These are phyloP conservation scores for Kalmanozyma brasiliensis DNA, from an alignment of 1,284 basidiomycete species.

Conservation along the genomic window DNA sequence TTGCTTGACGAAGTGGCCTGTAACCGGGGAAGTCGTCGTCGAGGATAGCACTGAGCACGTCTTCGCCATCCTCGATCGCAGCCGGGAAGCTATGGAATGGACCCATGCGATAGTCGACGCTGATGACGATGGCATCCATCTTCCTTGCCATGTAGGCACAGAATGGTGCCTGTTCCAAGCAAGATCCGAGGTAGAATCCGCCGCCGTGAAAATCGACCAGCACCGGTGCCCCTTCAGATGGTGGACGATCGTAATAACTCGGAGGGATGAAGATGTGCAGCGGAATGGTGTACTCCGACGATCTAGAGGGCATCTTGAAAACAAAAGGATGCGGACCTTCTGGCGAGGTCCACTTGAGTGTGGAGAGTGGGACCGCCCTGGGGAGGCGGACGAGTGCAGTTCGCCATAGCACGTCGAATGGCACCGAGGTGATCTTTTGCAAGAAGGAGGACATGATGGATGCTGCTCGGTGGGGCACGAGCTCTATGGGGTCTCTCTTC, in stretches of 20 bases:
- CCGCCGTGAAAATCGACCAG: slow-evolving; percentile 60
- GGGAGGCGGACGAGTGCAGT: slow-evolving; percentile 47
- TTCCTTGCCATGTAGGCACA: slow-evolving; percentile 43
- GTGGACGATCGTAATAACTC: slow-evolving; percentile 13
- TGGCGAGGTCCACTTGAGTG: slow-evolving; percentile 45
- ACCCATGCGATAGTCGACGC: slow-evolving; percentile 61
- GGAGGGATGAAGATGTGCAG: slow-evolving; percentile 52
- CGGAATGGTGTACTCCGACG: slow-evolving; percentile 38
- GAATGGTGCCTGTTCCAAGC: slow-evolving; percentile 55
- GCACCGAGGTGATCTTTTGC: slow-evolving; percentile 36
- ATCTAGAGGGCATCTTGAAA: slow-evolving; percentile 44
- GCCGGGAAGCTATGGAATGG: slow-evolving; percentile 62
- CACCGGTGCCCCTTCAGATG: slow-evolving; percentile 30
- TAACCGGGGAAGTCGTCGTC: slow-evolving; percentile 35
- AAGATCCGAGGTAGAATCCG: slow-evolving; percentile 56
- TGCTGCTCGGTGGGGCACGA: not conserved
- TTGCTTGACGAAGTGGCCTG: slow-evolving; percentile 27
- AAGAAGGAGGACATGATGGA: slow-evolving; percentile 33
- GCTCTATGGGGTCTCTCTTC: slow-evolving; percentile 1
- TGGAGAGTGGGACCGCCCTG: slow-evolving; percentile 37
- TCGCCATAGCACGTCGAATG: slow-evolving; percentile 44
- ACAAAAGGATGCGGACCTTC: slow-evolving; percentile 51
- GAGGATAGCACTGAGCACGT: slow-evolving; percentile 49
- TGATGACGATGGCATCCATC: slow-evolving; percentile 44
- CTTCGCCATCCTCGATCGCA: slow-evolving; percentile 53